Percentiles rank a stretch among this genome's conserved stretches.
Evolutionary conservation across 2,329 filamentous ascomycete genomes (phyloP).

Genomic region (Blastomyces percursus): DNA sequence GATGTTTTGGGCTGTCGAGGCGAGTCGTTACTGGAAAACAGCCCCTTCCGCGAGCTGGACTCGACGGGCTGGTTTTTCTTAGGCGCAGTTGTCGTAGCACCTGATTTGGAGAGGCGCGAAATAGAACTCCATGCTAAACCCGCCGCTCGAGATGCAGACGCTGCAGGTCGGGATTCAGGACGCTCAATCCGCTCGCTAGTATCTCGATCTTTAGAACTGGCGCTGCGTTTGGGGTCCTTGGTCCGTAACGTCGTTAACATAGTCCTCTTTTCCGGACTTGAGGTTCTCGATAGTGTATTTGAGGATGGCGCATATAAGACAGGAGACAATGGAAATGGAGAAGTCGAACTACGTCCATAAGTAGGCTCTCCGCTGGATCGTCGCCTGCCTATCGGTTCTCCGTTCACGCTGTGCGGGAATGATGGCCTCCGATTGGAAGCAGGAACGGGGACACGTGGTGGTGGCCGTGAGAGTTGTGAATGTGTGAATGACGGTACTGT

Average conservation of each 20-base stretch:
- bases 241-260: conserved; percentile 48
- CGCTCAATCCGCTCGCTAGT: neutral
- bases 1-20: conserved; percentile 1
- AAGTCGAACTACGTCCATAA: neutral
- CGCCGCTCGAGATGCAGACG: conserved; percentile 49
- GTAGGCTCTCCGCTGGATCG: neutral
- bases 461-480: conserved; percentile 65
- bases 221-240: conserved; percentile 33
- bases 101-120: conserved; percentile 17
- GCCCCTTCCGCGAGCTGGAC: neutral
- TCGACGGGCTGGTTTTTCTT: neutral
- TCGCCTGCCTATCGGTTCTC: too few species aligned
- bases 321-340: conserved; percentile 23
- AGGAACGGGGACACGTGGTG: conserved; percentile 36
- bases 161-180: conserved; percentile 16
- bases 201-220: conserved; percentile 1
- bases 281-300: conserved; percentile 42
- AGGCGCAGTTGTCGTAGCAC: neutral
- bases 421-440: conserved; percentile 38
- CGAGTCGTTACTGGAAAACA: conserved; percentile 4
- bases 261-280: conserved; percentile 52
- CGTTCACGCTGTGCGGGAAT: conserved; percentile 3
- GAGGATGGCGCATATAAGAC: conserved; percentile 20
- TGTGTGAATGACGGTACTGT: conserved; percentile 74
- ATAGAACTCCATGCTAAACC: conserved; percentile 49